These are phyloP conservation scores for Coleophoma crateriformis DNA, from an alignment of 2,329 filamentous ascomycete species.

Conservation along the genomic window DNA sequence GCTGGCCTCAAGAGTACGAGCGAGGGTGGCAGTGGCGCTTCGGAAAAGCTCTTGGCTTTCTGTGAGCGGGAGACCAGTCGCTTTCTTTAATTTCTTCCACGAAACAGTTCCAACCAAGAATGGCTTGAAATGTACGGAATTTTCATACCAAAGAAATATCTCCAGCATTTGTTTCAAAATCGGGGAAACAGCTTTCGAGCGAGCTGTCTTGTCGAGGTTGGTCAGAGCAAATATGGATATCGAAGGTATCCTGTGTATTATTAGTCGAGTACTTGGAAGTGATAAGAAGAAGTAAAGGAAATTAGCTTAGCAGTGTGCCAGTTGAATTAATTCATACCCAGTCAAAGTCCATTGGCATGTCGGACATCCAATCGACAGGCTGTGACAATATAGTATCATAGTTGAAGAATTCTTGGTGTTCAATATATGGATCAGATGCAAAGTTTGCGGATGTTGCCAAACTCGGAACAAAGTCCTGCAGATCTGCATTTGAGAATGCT, in stretches of 20 bases:
- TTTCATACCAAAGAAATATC: too few species aligned
- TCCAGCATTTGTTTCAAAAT: not conserved
- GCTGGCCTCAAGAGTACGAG: conserved; percentile 16
- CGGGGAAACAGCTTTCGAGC: conserved; percentile 4
- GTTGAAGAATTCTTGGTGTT: not conserved
- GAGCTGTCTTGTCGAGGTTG: conserved; percentile 6
- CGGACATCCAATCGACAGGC: conserved; percentile 10
- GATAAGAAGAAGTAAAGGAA: not conserved
- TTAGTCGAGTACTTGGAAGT: not conserved
- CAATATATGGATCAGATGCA: too few species aligned
- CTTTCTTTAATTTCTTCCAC: not conserved
- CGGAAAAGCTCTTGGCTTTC: conserved; percentile 28
- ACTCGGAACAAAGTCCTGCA: too few species aligned
- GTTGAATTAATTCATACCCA: conserved; percentile 12
- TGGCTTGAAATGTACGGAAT: too few species aligned
- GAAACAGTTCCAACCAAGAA: too few species aligned
- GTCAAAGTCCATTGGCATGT: conserved; percentile 14
- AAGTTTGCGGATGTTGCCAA: too few species aligned
- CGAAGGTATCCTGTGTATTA: conserved; percentile 11
- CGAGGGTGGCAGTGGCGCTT: conserved; percentile 22
- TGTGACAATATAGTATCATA: not conserved
- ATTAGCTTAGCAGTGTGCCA: too few species aligned
- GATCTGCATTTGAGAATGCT: too few species aligned
- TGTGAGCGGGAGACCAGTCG: conserved; percentile 24
- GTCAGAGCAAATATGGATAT: conserved; percentile 10